These are phyloP conservation scores for Oryza meyeriana DNA, from an alignment of 176 grass and related monocot species.

Conservation along the genomic window DNA sequence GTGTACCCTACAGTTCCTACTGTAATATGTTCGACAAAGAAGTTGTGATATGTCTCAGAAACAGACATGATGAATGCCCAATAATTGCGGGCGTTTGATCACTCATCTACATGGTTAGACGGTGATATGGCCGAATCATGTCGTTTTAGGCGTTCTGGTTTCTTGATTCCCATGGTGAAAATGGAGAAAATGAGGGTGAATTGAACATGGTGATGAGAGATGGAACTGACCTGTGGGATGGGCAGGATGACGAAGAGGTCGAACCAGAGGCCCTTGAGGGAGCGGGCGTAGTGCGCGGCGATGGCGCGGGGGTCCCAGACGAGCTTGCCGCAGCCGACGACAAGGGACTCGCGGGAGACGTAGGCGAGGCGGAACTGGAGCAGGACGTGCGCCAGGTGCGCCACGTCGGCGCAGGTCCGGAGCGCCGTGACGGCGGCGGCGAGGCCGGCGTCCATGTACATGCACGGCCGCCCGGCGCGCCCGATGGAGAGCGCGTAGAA, in stretches of 20 bases:
- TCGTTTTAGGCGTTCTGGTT: background rate
- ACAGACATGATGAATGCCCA: constrained; percentile 17
- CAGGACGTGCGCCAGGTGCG: constrained; percentile 69
- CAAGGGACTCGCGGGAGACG: constrained; percentile 91
- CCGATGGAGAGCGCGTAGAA: constrained; percentile 86
- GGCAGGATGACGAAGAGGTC: constrained; percentile 96
- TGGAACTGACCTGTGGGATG: constrained; percentile 67
- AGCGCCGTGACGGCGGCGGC: constrained; percentile 56
- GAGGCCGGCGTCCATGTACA: constrained; percentile 62
- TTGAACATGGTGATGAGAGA: background rate
- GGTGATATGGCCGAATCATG: background rate
- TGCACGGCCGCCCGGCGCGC: constrained; percentile 41
- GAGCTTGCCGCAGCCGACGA: constrained; percentile 95
- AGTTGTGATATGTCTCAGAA: constrained; percentile 26
- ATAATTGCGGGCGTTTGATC: constrained; percentile 32
- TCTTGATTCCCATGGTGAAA: background rate
- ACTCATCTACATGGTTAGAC: background rate
- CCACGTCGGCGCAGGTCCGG: constrained; percentile 69
- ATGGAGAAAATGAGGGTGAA: background rate
- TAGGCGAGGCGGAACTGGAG: constrained; percentile 92
- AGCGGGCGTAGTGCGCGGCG: constrained; percentile 71
- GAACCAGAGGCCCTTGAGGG: constrained; percentile 71
- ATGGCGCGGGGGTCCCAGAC: constrained; percentile 88
- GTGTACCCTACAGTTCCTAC: background rate
- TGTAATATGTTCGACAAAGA: constrained; percentile 15